Evolutionary conservation across 495 filamentous ascomycete genomes (phyloP), one percentile per base, ranked within the genome.

Genomic region (Penicillium paxilli): DNA sequence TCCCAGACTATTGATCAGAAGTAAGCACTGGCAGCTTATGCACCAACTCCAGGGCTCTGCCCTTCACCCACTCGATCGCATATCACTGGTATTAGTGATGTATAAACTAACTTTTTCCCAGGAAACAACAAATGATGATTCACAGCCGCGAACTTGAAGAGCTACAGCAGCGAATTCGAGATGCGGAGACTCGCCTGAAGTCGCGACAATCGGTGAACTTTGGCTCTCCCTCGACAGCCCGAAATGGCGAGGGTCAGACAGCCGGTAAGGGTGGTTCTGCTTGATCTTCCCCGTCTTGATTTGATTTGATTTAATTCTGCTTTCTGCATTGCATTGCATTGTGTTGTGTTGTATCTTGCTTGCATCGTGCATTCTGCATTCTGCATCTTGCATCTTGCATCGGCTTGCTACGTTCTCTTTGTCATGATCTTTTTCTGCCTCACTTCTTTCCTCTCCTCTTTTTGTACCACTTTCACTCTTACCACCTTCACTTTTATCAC

Each of bases 131-230:
- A 85, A 85, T 98, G 66, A 82, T 80, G 48, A 83, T 84, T 32
- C 90, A 92, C 62, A 84, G 78, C 40, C 80, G 82, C 19, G 91
- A 98, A 66, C 83, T 98, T 58, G 86, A 96, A 71, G 84, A 85
- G 33, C 85, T 98, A 50, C 91, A 96, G 71, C 84, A 83, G 14
- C 84, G 84, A 47, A 84, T 98, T 47, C 87, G 85, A 56, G 90
- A 91, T 62, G 90, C 93, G 54, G 93, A 98, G 72, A 76, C 86
- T 60, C 86, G 87, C 17, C 80, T 98, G 10, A 87, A 89, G 70
- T 72, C 69, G 38, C 67, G 62, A 37, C 55, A 72, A 56, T 63
- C 73, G 1, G 11, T 65, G 22, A 35, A 49, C 7, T 25, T 56
- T 40, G 23, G 41, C 44, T 12, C 41, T 28, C 35, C 49, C 44